phyloP scores from a whole-genome alignment of 1,284 basidiomycete species.

The Ceratobasidium sp. region DNA sequence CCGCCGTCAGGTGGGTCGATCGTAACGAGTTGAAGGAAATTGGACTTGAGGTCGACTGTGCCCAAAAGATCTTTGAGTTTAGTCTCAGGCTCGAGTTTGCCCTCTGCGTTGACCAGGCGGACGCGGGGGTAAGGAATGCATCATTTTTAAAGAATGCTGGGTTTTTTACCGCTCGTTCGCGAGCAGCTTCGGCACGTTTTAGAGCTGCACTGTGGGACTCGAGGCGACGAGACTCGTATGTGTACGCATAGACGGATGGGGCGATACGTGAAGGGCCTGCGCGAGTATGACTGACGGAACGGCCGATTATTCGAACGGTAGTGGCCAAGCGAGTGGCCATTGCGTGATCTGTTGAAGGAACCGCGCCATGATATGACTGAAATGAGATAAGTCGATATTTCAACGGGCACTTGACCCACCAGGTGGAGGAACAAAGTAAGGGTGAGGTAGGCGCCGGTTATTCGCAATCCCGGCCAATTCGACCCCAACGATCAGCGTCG shows the following conservation, averaged over 20 bases:
- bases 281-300: not conserved
- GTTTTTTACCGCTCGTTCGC: conserved; percentile 2
- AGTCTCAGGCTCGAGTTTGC: conserved; percentile 38
- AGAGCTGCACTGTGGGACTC: conserved; percentile 7
- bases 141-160: conserved; percentile 38
- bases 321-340: not conserved
- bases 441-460: not conserved
- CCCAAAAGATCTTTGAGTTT: conserved; percentile 32
- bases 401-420: too few relatives aligned
- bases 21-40: conserved; percentile 37
- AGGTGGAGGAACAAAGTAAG: too few relatives aligned
- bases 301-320: not conserved
- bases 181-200: conserved; percentile 30
- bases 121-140: conserved; percentile 42
- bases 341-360: too few relatives aligned
- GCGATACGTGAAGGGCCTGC: not conserved
- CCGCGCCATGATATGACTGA: too few relatives aligned
- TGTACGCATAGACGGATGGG: not conserved
- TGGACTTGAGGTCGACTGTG: conserved; percentile 36
- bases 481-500: not conserved
- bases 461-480: not conserved
- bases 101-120: conserved; percentile 40
- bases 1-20: conserved; percentile 9
- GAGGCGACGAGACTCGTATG: conserved; percentile 10
- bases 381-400: too few relatives aligned